phyloP scores from a whole-genome alignment of 306 rosid genomes.

The Luffa aegyptiaca region DNA sequence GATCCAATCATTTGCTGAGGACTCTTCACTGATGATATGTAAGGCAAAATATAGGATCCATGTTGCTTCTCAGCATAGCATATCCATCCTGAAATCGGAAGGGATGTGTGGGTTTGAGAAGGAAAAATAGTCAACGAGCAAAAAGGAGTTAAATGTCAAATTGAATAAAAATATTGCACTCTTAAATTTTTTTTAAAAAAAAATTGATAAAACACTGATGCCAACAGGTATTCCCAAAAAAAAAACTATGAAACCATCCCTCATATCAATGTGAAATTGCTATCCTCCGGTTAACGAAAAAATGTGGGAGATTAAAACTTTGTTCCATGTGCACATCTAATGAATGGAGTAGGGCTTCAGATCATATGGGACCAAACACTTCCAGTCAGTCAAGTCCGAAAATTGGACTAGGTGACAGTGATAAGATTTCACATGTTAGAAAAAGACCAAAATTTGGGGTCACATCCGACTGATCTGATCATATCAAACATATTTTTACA shows the following conservation, averaged over 20 bases:
- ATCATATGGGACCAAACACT: background rate
- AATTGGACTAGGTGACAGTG: background rate
- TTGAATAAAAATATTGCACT: background rate
- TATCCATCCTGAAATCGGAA: constrained; percentile 71
- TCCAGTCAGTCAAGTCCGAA: background rate
- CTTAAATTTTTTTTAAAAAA: background rate
- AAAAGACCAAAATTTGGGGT: background rate
- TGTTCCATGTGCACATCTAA: background rate
- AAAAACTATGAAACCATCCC: background rate
- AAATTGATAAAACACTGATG: background rate
- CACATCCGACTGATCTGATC: background rate
- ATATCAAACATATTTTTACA: background rate
- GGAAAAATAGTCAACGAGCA: background rate
- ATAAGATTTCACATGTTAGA: background rate
- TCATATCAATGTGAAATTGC: background rate
- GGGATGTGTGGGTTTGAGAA: background rate
- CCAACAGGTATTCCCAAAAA: background rate
- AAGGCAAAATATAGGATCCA: constrained; percentile 74
- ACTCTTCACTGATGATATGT: constrained; percentile 80
- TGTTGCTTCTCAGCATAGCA: constrained; percentile 98
- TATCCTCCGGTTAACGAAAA: no score
- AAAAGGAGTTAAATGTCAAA: background rate
- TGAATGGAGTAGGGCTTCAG: background rate
- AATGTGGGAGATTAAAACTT: no score
- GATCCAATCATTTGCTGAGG: constrained; percentile 90